Conservation (phyloP, 2,329 filamentous ascomycete genomes). For the Xylaria arbuscula region DNA sequence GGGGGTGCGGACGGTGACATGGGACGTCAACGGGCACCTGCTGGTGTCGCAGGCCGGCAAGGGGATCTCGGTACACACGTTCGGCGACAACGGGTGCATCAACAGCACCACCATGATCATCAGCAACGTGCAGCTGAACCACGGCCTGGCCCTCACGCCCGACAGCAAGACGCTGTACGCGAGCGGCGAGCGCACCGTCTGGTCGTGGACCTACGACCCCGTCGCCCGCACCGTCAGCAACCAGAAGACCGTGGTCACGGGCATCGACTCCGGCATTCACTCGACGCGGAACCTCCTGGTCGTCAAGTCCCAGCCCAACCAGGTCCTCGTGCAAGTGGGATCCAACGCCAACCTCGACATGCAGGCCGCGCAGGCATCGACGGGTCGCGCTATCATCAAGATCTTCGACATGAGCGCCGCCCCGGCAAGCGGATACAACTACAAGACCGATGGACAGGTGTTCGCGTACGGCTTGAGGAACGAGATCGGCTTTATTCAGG, state of each 20-base stretch:
- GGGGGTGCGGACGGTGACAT: slow-evolving; percentile 52
- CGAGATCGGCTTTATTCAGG: slow-evolving; percentile 69
- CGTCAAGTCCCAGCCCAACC: slow-evolving; percentile 51
- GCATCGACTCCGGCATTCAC: slow-evolving; percentile 56
- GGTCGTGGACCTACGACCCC: slow-evolving; percentile 68
- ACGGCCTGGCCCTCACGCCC: slow-evolving; percentile 54
- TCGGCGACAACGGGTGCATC: slow-evolving; percentile 55
- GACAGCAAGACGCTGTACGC: slow-evolving; percentile 55
- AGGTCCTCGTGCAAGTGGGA: slow-evolving; percentile 55
- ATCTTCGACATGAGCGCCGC: slow-evolving; percentile 55
- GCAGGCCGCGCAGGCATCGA: slow-evolving; percentile 49
- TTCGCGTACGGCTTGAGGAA: slow-evolving; percentile 65
- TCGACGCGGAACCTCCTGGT: slow-evolving; percentile 54
- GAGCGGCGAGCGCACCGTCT: slow-evolving; percentile 57
- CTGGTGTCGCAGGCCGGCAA: slow-evolving; percentile 53
- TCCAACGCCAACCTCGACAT: slow-evolving; percentile 56
- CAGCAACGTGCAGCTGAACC: slow-evolving; percentile 53
- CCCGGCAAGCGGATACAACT: slow-evolving; percentile 53
- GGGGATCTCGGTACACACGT: slow-evolving; percentile 55
- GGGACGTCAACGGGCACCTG: slow-evolving; percentile 53
- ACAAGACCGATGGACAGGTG: slow-evolving; percentile 54
- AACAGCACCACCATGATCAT: slow-evolving; percentile 54
- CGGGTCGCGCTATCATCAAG: slow-evolving; percentile 56
- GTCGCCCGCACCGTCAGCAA: slow-evolving; percentile 57
- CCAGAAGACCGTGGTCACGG: slow-evolving; percentile 54